A percentile compares a stretch with the other conserved stretches of the same genome.
These are phyloP conservation scores for Stylonectria norvegica DNA, from an alignment of 2,329 filamentous ascomycete species.

Conservation along the genomic window DNA sequence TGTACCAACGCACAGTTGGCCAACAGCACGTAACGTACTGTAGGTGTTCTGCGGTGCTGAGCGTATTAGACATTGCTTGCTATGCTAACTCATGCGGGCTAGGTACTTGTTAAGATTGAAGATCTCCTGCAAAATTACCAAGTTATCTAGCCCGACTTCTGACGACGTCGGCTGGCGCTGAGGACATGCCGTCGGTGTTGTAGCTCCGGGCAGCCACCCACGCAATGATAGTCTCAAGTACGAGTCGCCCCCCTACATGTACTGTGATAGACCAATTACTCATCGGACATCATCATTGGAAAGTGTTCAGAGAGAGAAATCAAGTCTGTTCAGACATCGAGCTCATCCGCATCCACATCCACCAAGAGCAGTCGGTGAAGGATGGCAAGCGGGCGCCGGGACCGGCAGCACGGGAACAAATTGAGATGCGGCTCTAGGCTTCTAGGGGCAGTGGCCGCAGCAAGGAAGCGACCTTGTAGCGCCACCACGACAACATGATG, in stretches of 20 bases:
- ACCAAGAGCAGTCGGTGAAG: too few species aligned
- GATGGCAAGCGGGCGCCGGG: slow-evolving; percentile 16
- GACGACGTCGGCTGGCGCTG: too few species aligned
- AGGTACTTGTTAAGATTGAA: neutral
- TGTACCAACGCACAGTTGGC: too few species aligned
- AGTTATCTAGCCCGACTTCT: too few species aligned
- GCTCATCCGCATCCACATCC: too few species aligned
- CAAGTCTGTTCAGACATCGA: too few species aligned
- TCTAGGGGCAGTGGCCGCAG: slow-evolving; percentile 18
- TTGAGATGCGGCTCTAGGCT: slow-evolving; percentile 19
- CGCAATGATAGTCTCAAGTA: too few species aligned
- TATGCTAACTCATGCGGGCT: slow-evolving; percentile 8
- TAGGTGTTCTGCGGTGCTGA: too few species aligned
- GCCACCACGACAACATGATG: slow-evolving; percentile 19
- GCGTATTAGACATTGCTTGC: too few species aligned
- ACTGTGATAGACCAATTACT: slow-evolving; percentile 10
- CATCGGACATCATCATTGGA: slow-evolving; percentile 17
- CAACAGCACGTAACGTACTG: too few species aligned
- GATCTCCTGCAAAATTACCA: slow-evolving; percentile 5
- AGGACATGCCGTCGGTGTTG: slow-evolving; percentile 25
- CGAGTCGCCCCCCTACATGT: too few species aligned
- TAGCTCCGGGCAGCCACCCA: slow-evolving; percentile 27
- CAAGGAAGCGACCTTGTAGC: slow-evolving; percentile 14
- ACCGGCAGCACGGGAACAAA: slow-evolving; percentile 23
- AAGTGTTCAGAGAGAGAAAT: slow-evolving; percentile 11